phyloP scores from a whole-genome alignment of 192 early-diverging fungal species.

The Cetraspora pellucida region DNA sequence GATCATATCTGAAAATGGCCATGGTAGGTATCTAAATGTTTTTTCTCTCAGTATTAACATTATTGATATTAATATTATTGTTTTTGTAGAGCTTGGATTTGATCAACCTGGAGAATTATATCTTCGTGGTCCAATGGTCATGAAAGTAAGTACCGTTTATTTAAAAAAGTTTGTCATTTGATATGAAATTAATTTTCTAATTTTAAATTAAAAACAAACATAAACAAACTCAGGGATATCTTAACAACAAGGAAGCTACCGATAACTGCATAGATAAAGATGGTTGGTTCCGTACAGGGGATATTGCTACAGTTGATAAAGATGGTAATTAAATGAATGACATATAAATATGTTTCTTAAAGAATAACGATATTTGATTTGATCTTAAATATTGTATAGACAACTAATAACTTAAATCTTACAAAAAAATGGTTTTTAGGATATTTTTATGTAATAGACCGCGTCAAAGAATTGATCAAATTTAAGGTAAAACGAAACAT shows the following conservation, averaged over 20 bases:
- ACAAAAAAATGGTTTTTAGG: not conserved
- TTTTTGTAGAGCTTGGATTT: slow-evolving; percentile 48
- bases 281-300: slow-evolving; percentile 83
- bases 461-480: slow-evolving; percentile 92
- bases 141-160: slow-evolving; percentile 48
- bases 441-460: slow-evolving; percentile 68
- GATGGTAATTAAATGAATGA: too few species aligned
- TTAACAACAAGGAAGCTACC: slow-evolving; percentile 78
- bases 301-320: slow-evolving; percentile 69
- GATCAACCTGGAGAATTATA: slow-evolving; percentile 80
- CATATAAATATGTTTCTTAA: too few species aligned
- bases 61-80: not conserved
- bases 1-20: slow-evolving; percentile 72
- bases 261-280: slow-evolving; percentile 67
- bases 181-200: too few species aligned
- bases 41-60: not conserved
- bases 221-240: slow-evolving; percentile 57
- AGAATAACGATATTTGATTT: too few species aligned
- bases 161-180: too few species aligned
- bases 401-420: too few species aligned
- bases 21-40: slow-evolving; percentile 31
- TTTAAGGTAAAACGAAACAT: slow-evolving; percentile 72
- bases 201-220: too few species aligned
- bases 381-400: too few species aligned
- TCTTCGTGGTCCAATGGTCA: slow-evolving; percentile 82